Base-by-base conservation (phyloP, 1,284 basidiomycete species). In the Takashimella koratensis region DNA sequence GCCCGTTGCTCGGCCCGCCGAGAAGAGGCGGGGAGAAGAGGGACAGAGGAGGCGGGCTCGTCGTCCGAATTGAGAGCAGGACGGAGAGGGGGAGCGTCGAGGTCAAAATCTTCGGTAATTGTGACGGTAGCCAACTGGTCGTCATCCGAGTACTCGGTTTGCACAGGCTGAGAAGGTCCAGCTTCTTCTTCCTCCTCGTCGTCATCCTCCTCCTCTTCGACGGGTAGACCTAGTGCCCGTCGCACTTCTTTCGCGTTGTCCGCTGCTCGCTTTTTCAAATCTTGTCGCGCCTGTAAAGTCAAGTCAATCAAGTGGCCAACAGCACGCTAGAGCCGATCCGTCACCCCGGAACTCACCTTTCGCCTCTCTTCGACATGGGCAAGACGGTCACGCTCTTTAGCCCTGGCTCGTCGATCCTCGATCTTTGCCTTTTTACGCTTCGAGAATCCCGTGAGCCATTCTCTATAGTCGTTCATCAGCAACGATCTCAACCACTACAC, bases 371-470 rank as follows among this genome's bases (percentile, higher is more conserved):
- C 70, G 41, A 71, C 53, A 62, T 74, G 74, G 20, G 68, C 76
- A 30, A 66, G 56, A 42, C 67, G 65, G 41, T 74, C 75, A 49
- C 73, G 57, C 63, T 76, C 68, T 55, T 74, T 75, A 0, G 75
- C 75, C 27, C 68, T 60, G 24, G 65, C 57, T 30, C 68, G 49
- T 49, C 68, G 65, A 43, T 71, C 75, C 26, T 76, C 75, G 11
- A 66, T 60, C 56, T 73, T 73, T n/a, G 70, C 71, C 71, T 76
- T 75, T 57, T 77, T 77, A 43, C 76, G 57, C 62, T 77, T 77
- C 20, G 63, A 65, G 57, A 77, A 77, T 1, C 76, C 76, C 0
- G 74, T 75, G 45, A 77, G 63, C 63, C 68, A 77, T 54, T 77
- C 76, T 25, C 75, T 75, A 43, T 11, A 21, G 10, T 12, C 1